Evolutionary conservation across 2,329 filamentous ascomycete species (phyloP).

Genomic region (Aspergillus sojae): DNA sequence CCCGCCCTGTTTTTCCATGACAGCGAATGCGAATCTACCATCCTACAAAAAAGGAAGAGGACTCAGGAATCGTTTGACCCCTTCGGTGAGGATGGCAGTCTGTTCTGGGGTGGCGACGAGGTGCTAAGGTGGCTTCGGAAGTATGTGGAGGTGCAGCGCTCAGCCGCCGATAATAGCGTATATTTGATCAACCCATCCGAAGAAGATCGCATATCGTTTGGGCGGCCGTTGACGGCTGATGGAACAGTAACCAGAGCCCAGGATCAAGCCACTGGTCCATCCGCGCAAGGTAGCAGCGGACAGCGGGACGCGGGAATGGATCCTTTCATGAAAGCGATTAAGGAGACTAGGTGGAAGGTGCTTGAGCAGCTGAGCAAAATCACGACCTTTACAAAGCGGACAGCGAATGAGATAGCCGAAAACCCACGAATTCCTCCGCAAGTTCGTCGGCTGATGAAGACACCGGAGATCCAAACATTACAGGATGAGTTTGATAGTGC

Average conservation of each 20-base stretch:
- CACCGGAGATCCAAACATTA: constrained; percentile 90
- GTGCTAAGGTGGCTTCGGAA: constrained; percentile 85
- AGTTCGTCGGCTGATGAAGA: constrained; percentile 78
- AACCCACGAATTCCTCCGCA: constrained; percentile 91
- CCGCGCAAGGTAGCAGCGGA: constrained; percentile 28
- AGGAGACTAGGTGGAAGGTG: constrained; percentile 94
- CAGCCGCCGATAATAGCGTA: constrained; percentile 82
- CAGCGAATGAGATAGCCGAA: constrained; percentile 88
- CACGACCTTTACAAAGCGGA: constrained; percentile 89
- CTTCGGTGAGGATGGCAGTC: constrained; percentile 74
- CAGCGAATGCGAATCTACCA: constrained; percentile 92
- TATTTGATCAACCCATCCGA: constrained; percentile 86
- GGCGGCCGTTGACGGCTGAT: constrained; percentile 48
- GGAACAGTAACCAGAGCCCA: constrained; percentile 44
- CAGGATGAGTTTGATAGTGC: constrained; percentile 98
- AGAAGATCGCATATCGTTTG: constrained; percentile 83
- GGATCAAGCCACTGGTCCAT: constrained; percentile 36
- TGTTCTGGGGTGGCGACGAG: constrained; percentile 98
- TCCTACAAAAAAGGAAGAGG: constrained; percentile 86
- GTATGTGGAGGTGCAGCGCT: constrained; percentile 82
- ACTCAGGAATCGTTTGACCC: constrained; percentile 86
- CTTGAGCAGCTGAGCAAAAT: constrained; percentile 97
- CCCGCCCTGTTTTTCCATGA: constrained; percentile 98
- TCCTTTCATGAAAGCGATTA: constrained; percentile 87
- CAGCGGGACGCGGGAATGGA: constrained; percentile 78